phyloP scores from a whole-genome alignment of 768 basidiomycete species.

The Russula griseocarnosa region DNA sequence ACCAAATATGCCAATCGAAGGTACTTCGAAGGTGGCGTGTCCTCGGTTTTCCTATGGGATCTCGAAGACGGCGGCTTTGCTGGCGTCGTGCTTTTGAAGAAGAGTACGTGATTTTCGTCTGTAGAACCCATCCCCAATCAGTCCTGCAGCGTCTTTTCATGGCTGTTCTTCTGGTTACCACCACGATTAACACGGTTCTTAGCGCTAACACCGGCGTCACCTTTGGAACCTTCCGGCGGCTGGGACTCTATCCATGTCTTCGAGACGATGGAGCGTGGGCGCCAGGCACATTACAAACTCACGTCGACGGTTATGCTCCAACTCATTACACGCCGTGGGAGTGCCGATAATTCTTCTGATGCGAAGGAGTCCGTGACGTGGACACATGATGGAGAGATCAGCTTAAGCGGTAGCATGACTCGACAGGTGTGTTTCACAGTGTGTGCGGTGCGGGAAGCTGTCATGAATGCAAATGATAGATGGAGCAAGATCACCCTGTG shows the following conservation, averaged over 20 bases:
- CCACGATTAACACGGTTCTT: not conserved
- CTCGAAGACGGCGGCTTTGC: constrained; percentile 95
- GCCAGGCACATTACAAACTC: constrained; percentile 93
- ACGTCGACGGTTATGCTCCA: constrained; percentile 98
- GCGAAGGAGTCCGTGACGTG: constrained; percentile 40
- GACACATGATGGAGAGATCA: constrained; percentile 72
- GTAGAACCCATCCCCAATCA: too few species aligned
- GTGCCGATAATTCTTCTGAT: constrained; percentile 31
- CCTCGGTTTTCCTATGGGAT: constrained; percentile 97
- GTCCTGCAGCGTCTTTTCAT: not conserved
- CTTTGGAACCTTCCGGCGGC: constrained; percentile 69
- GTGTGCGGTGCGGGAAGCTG: not conserved
- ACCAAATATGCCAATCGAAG: constrained; percentile 36
- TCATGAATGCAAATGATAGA: constrained; percentile 42
- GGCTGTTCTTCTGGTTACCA: not conserved
- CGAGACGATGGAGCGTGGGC: constrained; percentile 85
- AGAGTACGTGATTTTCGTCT: constrained; percentile 51
- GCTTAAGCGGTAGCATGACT: constrained; percentile 94
- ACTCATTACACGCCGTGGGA: constrained; percentile 52
- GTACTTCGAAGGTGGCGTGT: constrained; percentile 98
- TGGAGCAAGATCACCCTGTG: constrained; percentile 82
- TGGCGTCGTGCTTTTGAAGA: constrained; percentile 94
- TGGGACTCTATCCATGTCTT: constrained; percentile 99
- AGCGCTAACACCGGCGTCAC: constrained; percentile 58
- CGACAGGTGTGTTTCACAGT: constrained; percentile 60